A percentile compares a stretch with the other conserved stretches of the same genome.
Conservation (phyloP, 805 yeast species). For the Nematodospora valgi region DNA sequence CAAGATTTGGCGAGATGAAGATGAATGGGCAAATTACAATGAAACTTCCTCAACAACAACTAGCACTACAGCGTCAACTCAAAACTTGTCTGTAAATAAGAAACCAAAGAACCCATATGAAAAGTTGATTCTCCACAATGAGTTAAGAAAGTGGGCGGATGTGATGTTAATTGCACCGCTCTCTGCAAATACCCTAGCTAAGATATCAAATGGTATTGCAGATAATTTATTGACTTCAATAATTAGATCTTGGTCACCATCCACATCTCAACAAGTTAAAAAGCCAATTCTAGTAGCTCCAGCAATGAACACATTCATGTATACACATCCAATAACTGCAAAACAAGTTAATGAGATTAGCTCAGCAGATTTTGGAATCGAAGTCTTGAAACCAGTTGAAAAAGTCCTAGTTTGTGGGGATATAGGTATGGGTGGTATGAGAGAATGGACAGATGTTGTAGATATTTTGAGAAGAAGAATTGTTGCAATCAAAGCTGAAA, state of each 20-base stretch:
- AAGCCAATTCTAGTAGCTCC: conserved; percentile 46
- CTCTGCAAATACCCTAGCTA: conserved; percentile 44
- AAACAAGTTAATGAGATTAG: conserved; percentile 33
- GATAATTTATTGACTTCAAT: conserved; percentile 43
- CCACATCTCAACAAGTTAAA: conserved; percentile 15
- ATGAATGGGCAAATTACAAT: conserved; percentile 71
- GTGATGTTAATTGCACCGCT: conserved; percentile 44
- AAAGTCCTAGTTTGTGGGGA: conserved; percentile 47
- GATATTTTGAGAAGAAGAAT: conserved; percentile 39
- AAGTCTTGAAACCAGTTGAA: conserved; percentile 44
- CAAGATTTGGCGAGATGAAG: conserved; percentile 87
- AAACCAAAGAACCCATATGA: conserved; percentile 31
- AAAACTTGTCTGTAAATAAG: conserved; percentile 8
- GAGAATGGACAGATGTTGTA: conserved; percentile 46
- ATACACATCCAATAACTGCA: conserved; percentile 44
- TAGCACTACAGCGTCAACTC: background rate
- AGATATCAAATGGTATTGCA: conserved; percentile 41
- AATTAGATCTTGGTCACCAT: conserved; percentile 40
- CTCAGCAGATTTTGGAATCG: conserved; percentile 39
- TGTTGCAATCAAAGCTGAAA: conserved; percentile 23
- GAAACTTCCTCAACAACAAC: conserved; percentile 16
- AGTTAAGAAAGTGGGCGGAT: conserved; percentile 46
- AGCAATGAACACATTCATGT: conserved; percentile 48
- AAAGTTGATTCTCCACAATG: conserved; percentile 40
- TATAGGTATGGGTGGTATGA: conserved; percentile 50